Evolutionary conservation across 2,329 filamentous ascomycete genomes (phyloP), one percentile per base, ranked within the genome.

Genomic region (Fusarium concolor): DNA sequence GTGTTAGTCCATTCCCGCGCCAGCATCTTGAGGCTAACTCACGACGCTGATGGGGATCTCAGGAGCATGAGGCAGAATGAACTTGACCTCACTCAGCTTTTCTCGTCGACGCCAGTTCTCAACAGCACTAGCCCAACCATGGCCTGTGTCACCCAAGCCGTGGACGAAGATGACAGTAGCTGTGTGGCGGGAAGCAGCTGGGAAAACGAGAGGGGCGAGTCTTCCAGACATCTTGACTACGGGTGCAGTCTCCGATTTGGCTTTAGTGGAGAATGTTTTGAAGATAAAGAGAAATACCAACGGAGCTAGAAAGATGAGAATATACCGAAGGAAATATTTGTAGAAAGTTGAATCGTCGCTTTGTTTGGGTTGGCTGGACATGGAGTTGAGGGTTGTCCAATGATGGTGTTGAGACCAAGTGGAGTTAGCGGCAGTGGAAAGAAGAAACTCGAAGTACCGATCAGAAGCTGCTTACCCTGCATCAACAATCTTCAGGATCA

Each of bases 81-180:
- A 98, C 76, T 95, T 92, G 77, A 97, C 92, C 80, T 97, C 92
- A 59, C 94, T 88, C 68, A 98, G 93, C 75, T 90, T 90, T 78
- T 89, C 87, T 51, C 92, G 87, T 33, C 90, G 86, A 56, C 93
- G 89, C 91, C 92, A 97, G 79, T 95, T 93, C 83, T 97, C 90
- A 31, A 96, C 93, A 20, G 96, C 87, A 58, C 88, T 89, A 43
- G 91, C 86, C 94, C 92, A 95, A 71, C 92, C 92, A 70, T 87
- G 84, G 42, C 91, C 92, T 29, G 85, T 91, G 77, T 98, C 96
- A 67, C 96, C 96, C 38, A 99, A 84, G 15, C 96, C 96, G 79
- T 99, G 96, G 52, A 92, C 86, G 80, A 97, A 94, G 75, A 99
- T 98, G 74, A 98, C 91, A 5, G 95, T 97, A 24, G 94, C 94